Conservation (phyloP, 495 filamentous ascomycete genomes). For the Penicillium roqueforti region DNA sequence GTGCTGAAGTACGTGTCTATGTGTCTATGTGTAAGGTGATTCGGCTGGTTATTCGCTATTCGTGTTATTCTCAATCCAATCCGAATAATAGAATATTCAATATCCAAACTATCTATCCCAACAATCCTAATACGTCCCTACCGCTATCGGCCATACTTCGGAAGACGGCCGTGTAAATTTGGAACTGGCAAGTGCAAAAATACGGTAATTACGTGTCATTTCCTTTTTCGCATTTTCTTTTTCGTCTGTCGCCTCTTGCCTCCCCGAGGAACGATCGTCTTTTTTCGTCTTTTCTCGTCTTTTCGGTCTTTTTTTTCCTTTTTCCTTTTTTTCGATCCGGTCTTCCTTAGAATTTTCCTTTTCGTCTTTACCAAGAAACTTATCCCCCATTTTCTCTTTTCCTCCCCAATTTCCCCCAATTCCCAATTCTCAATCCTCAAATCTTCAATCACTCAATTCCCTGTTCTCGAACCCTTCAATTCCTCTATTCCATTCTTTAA, state of each 20-base stretch:
- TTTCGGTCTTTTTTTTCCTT: conserved; percentile 24
- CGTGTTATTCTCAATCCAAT: neutral
- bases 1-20: no score
- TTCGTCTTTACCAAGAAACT: conserved; percentile 27
- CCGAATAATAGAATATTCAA: no score
- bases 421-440: neutral
- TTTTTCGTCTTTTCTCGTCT: conserved; percentile 25
- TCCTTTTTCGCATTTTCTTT: conserved; percentile 10
- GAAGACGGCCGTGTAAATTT: conserved; percentile 2
- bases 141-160: conserved; percentile 8
- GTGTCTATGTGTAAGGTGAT: no score
- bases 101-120: neutral
- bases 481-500: conserved; percentile 13
- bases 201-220: neutral
- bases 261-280: conserved; percentile 36
- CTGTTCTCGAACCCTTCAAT: conserved; percentile 18
- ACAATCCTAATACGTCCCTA: neutral
- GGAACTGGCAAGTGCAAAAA: neutral
- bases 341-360: conserved; percentile 20
- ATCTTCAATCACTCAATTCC: no score
- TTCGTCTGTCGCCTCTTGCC: conserved; percentile 28
- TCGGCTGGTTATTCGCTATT: no score
- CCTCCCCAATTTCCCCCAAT: neutral
- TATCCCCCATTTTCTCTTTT: conserved; percentile 20
- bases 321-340: conserved; percentile 8